phyloP scores from a whole-genome alignment of 352 stramenopile genomes.

The Globisporangium takayamanum region DNA sequence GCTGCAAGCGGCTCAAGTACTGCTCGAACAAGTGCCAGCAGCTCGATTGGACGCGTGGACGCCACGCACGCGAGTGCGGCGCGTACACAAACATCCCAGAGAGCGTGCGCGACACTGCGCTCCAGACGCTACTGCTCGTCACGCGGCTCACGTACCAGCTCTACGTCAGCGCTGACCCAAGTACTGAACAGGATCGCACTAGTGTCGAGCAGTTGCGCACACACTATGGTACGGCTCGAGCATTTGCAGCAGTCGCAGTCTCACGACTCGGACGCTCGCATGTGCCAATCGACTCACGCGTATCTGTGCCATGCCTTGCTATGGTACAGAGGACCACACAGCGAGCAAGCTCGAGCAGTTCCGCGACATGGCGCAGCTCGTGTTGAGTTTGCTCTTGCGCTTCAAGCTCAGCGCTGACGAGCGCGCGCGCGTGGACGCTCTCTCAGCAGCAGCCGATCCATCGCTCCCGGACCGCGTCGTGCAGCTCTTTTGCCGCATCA shows the following conservation, averaged over 20 bases:
- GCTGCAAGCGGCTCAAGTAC: constrained; percentile 55
- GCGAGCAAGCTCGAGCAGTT: constrained; percentile 32
- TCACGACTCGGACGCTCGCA: constrained; percentile 4
- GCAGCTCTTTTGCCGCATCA: constrained; percentile 59
- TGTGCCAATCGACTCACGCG: too few relatives aligned
- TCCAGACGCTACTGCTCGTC: constrained; percentile 53
- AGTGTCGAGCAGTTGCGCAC: constrained; percentile 26
- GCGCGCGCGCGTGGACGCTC: not conserved
- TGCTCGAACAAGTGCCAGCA: constrained; percentile 65
- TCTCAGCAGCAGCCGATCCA: constrained; percentile 8
- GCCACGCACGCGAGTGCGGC: constrained; percentile 44
- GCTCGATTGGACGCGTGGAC: constrained; percentile 35
- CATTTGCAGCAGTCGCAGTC: not conserved
- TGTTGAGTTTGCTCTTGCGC: constrained; percentile 41
- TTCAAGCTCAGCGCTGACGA: constrained; percentile 26
- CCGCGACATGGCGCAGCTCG: constrained; percentile 51
- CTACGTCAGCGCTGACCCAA: constrained; percentile 14
- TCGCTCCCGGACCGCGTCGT: constrained; percentile 28
- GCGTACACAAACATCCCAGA: constrained; percentile 34
- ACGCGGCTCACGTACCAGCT: constrained; percentile 31
- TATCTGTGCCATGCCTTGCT: not conserved
- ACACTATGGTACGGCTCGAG: constrained; percentile 22
- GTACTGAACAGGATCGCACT: constrained; percentile 3
- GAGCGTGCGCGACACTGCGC: not conserved
- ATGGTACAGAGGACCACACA: constrained; percentile 29